Evolutionary conservation across 805 yeast species (phyloP), one percentile per base, ranked within the genome.

Genomic region (Candida anglica): DNA sequence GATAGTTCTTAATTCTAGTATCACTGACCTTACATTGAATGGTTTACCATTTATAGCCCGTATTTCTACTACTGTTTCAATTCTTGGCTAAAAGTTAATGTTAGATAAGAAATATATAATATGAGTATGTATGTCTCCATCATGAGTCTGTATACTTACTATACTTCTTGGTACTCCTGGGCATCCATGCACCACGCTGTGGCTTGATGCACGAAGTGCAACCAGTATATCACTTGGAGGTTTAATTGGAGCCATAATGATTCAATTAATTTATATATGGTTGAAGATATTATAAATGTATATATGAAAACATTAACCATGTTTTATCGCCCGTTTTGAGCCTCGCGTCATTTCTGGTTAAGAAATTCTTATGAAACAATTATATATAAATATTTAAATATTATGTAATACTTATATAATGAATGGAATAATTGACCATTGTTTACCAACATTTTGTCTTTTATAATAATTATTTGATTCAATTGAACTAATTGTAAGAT

Each of bases 121-220:
- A n/a, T n/a, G n/a, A n/a, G n/a, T n/a, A n/a, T n/a, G n/a, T n/a
- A n/a, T n/a, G n/a, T n/a, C n/a, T n/a, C n/a, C n/a, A n/a, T n/a
- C n/a, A n/a, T n/a, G n/a, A n/a, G n/a, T n/a, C n/a, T n/a, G n/a
- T n/a, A 19, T 18, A 54, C 61, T 24, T 51, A 53, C 62, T 19
- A 66, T 48, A 28, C 71, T 77, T 33, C 77, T 69, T 1, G 81
- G 76, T 1, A 80, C 76, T 0, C 87, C 87, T 0, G 86, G 86
- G 53, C 83, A 77, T 3, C 87, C 87, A 32, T 69, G 58, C 2
- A 80, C 75, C 0, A 75, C 58, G n/a, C 76, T 64, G 19, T 65
- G 60, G 30, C 71, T 73, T 24, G 77, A 67, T 3, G 81, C 74
- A 34, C 71, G 73, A 30, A 79, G 46, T 40, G 57, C 43, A 7